Base-by-base conservation (phyloP, 139 green algal genomes). In the Gonium pectorale region DNA sequence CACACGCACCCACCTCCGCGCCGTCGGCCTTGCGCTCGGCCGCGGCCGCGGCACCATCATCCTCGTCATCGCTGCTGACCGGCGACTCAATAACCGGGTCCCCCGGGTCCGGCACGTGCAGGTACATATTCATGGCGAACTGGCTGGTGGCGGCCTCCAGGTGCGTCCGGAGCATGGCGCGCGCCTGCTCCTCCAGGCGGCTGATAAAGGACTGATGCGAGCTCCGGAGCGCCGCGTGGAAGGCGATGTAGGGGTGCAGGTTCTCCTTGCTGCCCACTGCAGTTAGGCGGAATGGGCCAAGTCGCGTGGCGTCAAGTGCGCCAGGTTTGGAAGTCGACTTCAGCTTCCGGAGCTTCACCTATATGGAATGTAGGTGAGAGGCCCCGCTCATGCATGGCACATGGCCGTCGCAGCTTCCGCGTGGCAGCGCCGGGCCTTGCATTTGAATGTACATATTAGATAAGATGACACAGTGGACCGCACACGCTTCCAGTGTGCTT, bases 101-200 rank as follows among this genome's bases (percentile, higher is more conserved):
- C 60, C 77, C 43, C 54, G 62, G 68, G 35, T 75, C 56, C 41
- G 44, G 46, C 60, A 81, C 31, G 43, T 62, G 54, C 17, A 49
- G 46, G 29, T 70, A 85, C 80, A 94, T 71, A 87, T 92, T 91
- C 64, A 93, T 85, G 3, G 92, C 91, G 75, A 95, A 95, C 82
- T 93, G 83, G 70, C 89, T 94, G 46, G 95, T 97, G 67, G 94
- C 91, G 4, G 92, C 87, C 40, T 95, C 91, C 51, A 98, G 87
- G 80, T 97, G 95, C 86, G 97, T 94, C 41, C 85, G 86, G 81
- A 97, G 89, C 79, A 96, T 85, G 15, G 38, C 54, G 31, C 88
- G 85, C 70, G 93, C 93, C 62, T 90, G 78, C 52, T 92, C 89
- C 81, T 97, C 94, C 33, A 97, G 90, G 21, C 83, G 71, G 41